A percentile compares a stretch with the other conserved stretches of the same genome.
Conservation (phyloP, 1,139 yeast genomes). For the Meyerozyma athensensis region DNA sequence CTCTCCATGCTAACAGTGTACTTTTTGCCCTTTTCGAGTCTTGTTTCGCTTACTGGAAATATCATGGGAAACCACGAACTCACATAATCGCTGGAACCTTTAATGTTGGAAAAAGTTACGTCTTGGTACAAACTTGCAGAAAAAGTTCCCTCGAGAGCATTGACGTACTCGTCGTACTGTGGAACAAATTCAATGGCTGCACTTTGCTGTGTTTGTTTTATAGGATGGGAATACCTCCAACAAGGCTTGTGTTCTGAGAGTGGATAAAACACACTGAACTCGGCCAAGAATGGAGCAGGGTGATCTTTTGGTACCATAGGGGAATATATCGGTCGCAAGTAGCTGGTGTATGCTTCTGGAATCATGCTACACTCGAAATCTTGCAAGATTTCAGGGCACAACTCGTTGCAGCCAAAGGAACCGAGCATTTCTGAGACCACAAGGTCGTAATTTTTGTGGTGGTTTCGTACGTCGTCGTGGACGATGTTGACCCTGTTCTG, state of each 20-base stretch:
- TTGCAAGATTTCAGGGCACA: slow-evolving; percentile 71
- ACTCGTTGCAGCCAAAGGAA: slow-evolving; percentile 88
- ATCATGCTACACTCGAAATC: slow-evolving; percentile 37
- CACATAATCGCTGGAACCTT: slow-evolving; percentile 17
- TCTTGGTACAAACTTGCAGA: slow-evolving; percentile 60
- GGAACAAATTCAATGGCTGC: slow-evolving; percentile 20
- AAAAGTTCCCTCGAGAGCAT: slow-evolving; percentile 76
- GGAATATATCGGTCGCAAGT: slow-evolving; percentile 61
- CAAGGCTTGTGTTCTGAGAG: slow-evolving; percentile 32
- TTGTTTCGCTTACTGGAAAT: slow-evolving; percentile 60
- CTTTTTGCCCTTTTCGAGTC: slow-evolving; percentile 39
- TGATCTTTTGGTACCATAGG: slow-evolving; percentile 34
- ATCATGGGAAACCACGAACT: slow-evolving; percentile 64
- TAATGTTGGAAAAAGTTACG: slow-evolving; percentile 31
- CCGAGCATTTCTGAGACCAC: slow-evolving; percentile 81
- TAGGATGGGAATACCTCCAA: slow-evolving; percentile 56
- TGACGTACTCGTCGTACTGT: slow-evolving; percentile 43
- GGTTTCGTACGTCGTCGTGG: slow-evolving; percentile 51
- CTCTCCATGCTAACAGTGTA: slow-evolving; percentile 46
- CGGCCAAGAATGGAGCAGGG: slow-evolving; percentile 53
- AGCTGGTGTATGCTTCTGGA: slow-evolving; percentile 60
- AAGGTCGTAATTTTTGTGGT: slow-evolving; percentile 38
- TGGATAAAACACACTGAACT: slow-evolving; percentile 47
- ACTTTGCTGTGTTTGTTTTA: slow-evolving; percentile 14
- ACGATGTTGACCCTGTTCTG: slow-evolving; percentile 42